phyloP scores from a whole-genome alignment of 192 early-diverging fungal species.

The Phycomyces blakesleeanus region DNA sequence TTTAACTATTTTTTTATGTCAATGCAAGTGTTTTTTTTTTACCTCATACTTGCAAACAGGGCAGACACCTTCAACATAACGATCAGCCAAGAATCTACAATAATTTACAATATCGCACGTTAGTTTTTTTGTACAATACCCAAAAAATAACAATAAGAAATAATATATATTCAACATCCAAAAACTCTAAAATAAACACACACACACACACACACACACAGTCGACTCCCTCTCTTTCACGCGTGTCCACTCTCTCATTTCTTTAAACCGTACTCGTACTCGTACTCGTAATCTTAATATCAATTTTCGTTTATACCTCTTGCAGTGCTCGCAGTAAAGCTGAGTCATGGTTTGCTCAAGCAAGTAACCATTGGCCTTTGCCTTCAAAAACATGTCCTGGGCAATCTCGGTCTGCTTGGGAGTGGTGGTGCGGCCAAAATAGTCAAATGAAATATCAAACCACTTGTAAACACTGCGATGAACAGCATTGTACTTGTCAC shows the following conservation, averaged over 20 bases:
- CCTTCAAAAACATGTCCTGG: conserved; percentile 82
- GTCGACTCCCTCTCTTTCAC: too few species aligned
- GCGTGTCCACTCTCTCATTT: too few species aligned
- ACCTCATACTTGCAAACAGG: conserved; percentile 82
- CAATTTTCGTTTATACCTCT: too few species aligned
- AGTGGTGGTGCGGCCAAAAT: conserved; percentile 94
- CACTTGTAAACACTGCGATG: conserved; percentile 90
- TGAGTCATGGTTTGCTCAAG: conserved; percentile 78
- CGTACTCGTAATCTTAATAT: too few species aligned
- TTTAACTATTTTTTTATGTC: neutral
- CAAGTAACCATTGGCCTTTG: conserved; percentile 67
- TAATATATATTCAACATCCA: too few species aligned
- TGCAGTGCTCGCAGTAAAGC: conserved; percentile 86
- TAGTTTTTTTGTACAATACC: neutral
- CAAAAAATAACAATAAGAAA: neutral
- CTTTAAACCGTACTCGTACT: too few species aligned
- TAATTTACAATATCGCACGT: too few species aligned
- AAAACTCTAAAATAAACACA: too few species aligned
- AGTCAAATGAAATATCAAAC: conserved; percentile 93
- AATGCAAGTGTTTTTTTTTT: neutral
- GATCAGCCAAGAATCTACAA: conserved; percentile 88
- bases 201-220: too few species aligned
- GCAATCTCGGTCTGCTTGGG: conserved; percentile 87
- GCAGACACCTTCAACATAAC: conserved; percentile 95
- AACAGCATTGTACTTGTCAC: conserved; percentile 92